A percentile compares a stretch with the other conserved stretches of the same genome.
These are phyloP conservation scores for Paxillus ammoniavirescens DNA, from an alignment of 768 basidiomycete genomes.

Conservation along the genomic window DNA sequence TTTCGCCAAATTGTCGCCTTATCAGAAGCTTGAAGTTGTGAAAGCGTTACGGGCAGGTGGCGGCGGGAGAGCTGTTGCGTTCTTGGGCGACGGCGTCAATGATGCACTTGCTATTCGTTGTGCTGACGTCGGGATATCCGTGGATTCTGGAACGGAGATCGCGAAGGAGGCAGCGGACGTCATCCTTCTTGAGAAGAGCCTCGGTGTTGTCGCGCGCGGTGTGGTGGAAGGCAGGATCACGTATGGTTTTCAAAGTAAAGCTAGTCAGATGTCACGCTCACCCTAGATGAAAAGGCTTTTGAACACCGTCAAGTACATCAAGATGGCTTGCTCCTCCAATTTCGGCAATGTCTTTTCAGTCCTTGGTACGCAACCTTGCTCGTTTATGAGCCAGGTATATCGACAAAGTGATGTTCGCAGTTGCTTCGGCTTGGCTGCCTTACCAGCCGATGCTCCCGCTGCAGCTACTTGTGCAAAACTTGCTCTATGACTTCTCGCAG, in stretches of 20 bases:
- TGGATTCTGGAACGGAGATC: slow-evolving; percentile 34
- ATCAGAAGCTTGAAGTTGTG: slow-evolving; percentile 33
- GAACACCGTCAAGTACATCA: slow-evolving; percentile 37
- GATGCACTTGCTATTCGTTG: slow-evolving; percentile 32
- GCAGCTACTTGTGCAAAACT: slow-evolving; percentile 32
- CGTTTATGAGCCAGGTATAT: neutral
- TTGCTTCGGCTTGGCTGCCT: slow-evolving; percentile 38
- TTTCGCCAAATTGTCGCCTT: slow-evolving; percentile 32
- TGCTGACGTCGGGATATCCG: slow-evolving; percentile 33
- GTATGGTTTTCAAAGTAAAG: slow-evolving; percentile 15
- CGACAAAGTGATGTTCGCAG: slow-evolving; percentile 9
- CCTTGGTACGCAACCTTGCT: slow-evolving; percentile 18
- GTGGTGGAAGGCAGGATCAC: slow-evolving; percentile 33
- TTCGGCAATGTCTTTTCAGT: slow-evolving; percentile 36
- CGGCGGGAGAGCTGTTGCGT: slow-evolving; percentile 29
- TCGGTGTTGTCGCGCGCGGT: slow-evolving; percentile 32
- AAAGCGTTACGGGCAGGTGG: slow-evolving; percentile 27
- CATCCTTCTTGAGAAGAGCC: slow-evolving; percentile 36
- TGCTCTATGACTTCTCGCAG: slow-evolving; percentile 37
- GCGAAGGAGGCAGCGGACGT: slow-evolving; percentile 39
- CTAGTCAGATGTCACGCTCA: slow-evolving; percentile 8
- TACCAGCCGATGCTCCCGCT: slow-evolving; percentile 37
- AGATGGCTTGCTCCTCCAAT: slow-evolving; percentile 37
- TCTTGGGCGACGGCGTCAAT: slow-evolving; percentile 31
- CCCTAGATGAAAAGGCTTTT: slow-evolving; percentile 25